Evolutionary conservation across 2,329 filamentous ascomycete species (phyloP).

Genomic region (Fusarium neocosmosporiellum): DNA sequence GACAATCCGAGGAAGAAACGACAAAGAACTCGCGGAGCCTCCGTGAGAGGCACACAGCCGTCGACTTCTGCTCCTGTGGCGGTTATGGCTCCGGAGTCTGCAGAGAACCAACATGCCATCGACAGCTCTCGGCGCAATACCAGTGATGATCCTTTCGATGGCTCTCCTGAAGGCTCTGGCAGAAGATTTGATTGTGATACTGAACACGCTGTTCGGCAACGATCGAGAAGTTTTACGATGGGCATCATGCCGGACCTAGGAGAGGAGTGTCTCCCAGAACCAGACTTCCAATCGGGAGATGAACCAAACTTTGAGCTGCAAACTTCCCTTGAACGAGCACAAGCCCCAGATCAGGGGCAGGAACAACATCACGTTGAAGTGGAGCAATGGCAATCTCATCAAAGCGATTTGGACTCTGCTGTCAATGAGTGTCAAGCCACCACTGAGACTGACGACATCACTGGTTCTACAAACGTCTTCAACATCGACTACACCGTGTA

Average conservation of each 20-base stretch:
- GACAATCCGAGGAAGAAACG: not conserved
- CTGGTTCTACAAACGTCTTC: not conserved
- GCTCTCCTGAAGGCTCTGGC: not conserved
- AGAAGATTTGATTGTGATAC: not conserved
- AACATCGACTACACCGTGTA: conserved; percentile 7
- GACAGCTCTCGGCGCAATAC: not conserved
- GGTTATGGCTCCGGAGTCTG: not conserved
- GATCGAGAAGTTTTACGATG: not conserved
- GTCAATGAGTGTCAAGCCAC: not conserved
- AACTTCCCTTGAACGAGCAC: not conserved
- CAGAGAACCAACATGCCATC: not conserved
- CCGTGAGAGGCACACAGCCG: too few species aligned
- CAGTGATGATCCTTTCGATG: not conserved
- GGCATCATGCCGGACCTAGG: not conserved
- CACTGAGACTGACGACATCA: not conserved
- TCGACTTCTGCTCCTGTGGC: not conserved
- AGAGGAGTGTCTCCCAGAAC: not conserved
- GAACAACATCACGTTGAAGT: not conserved
- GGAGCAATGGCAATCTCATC: not conserved
- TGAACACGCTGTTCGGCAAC: not conserved
- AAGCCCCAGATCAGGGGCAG: fast-evolving
- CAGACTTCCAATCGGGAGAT: not conserved
- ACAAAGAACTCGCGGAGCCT: not conserved
- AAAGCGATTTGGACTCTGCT: not conserved
- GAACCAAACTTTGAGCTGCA: not conserved